phyloP scores from a whole-genome alignment of 2,329 filamentous ascomycete species.

The Hymenoscyphus occultus region DNA sequence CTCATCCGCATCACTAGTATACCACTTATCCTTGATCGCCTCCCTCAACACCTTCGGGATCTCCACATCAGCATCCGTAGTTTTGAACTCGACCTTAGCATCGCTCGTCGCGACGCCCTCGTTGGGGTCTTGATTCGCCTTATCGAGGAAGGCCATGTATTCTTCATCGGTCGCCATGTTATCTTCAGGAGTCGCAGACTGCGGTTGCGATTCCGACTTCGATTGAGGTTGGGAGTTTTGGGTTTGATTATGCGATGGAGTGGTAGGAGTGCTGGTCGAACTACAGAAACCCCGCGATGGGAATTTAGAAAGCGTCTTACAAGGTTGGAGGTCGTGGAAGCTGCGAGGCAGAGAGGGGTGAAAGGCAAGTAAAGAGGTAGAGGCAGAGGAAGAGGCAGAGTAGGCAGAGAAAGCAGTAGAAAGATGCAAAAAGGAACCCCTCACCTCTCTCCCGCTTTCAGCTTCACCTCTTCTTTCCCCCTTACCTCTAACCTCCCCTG shows the following conservation, averaged over 20 bases:
- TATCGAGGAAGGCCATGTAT: slow-evolving; percentile 81
- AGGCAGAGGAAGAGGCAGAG: neutral
- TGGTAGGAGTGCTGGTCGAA: neutral
- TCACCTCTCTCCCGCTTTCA: neutral
- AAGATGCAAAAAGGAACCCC: neutral
- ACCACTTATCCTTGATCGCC: slow-evolving; percentile 58
- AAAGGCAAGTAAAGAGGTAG: neutral
- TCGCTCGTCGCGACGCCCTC: slow-evolving; percentile 46
- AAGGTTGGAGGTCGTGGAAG: neutral
- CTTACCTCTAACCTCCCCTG: neutral
- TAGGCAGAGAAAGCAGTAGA: too few relatives aligned
- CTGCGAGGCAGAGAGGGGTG: neutral
- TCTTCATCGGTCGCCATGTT: slow-evolving; percentile 74
- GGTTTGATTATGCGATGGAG: neutral
- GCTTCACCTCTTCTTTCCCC: neutral
- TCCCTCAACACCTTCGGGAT: slow-evolving; percentile 58
- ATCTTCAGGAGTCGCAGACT: neutral
- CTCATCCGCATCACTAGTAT: slow-evolving; percentile 81
- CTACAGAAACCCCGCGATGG: neutral
- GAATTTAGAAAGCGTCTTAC: neutral
- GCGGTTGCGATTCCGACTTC: too few relatives aligned
- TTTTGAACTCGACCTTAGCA: slow-evolving; percentile 46
- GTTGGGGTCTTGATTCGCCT: slow-evolving; percentile 77
- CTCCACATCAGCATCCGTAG: slow-evolving; percentile 50
- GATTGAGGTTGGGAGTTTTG: neutral